Evolutionary conservation across 1,284 basidiomycete genomes (phyloP).

Genomic region (Ustilago bromivora): DNA sequence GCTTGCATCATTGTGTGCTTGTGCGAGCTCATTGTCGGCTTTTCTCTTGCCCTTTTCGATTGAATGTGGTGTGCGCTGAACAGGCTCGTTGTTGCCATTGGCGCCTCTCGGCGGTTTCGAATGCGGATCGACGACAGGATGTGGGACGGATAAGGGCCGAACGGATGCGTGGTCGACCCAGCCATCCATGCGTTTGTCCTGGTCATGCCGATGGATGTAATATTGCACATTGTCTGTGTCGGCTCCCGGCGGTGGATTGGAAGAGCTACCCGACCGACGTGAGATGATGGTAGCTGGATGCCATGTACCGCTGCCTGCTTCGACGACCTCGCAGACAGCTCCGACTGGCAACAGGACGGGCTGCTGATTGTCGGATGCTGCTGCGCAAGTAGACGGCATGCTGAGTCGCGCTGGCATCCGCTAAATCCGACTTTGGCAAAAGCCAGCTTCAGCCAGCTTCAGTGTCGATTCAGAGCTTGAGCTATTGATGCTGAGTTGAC

Average conservation of each 20-base stretch:
- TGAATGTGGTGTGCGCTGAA: background rate
- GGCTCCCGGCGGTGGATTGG: constrained; percentile 18
- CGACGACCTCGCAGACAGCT: constrained; percentile 34
- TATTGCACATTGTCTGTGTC: constrained; percentile 33
- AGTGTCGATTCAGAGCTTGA: background rate
- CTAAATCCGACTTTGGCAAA: background rate
- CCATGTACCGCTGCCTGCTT: constrained; percentile 15
- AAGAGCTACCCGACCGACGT: constrained; percentile 32
- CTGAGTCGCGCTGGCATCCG: background rate
- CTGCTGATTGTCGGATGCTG: constrained; percentile 15
- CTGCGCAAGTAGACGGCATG: constrained; percentile 19
- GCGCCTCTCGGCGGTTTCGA: constrained; percentile 6
- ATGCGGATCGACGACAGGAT: background rate
- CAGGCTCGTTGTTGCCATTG: constrained; percentile 8
- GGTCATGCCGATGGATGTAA: constrained; percentile 45
- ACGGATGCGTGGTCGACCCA: constrained; percentile 39
- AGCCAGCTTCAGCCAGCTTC: background rate
- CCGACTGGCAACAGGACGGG: constrained; percentile 27
- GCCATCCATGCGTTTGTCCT: constrained; percentile 50
- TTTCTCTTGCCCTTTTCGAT: constrained; percentile 40
- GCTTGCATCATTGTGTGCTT: constrained; percentile 30
- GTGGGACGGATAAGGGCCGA: constrained; percentile 3
- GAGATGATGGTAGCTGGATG: constrained; percentile 27
- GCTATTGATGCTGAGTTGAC: background rate
- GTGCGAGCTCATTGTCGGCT: constrained; percentile 26